A percentile compares a stretch with the other conserved stretches of the same genome.
Conservation (phyloP, 176 grass and related monocot genomes). For the Oryza punctata region DNA sequence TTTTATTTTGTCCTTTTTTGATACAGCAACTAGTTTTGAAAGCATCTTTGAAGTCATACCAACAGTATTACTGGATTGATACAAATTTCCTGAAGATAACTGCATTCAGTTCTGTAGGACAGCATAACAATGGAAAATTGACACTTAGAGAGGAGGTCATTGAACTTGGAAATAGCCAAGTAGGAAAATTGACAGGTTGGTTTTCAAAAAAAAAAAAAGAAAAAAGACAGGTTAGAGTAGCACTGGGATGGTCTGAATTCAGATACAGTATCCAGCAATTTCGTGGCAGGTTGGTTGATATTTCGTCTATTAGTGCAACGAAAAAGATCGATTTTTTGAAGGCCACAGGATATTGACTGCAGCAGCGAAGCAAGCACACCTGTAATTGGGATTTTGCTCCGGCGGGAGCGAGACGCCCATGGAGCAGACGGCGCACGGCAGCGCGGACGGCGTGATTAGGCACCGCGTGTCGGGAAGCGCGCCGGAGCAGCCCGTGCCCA, state of each 20-base stretch:
- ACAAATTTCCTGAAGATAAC: background rate
- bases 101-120: too few species aligned
- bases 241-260: background rate
- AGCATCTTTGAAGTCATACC: background rate
- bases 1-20: background rate
- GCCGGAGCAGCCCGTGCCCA: constrained; percentile 80
- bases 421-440: constrained; percentile 75
- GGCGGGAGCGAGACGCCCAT: constrained; percentile 63
- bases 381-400: constrained; percentile 77
- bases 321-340: too few species aligned
- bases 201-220: too few species aligned
- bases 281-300: background rate
- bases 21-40: background rate
- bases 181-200: too few species aligned
- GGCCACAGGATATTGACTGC: too few species aligned
- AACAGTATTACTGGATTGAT: too few species aligned
- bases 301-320: background rate
- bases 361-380: constrained; percentile 25
- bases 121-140: too few species aligned
- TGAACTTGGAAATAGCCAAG: too few species aligned
- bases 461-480: constrained; percentile 69
- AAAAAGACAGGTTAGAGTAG: background rate
- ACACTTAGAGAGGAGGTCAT: too few species aligned
- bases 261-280: too few species aligned
- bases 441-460: constrained; percentile 61